These are phyloP conservation scores for Malania oleifera DNA, from an alignment of 164 flowering plant species.

Conservation along the genomic window DNA sequence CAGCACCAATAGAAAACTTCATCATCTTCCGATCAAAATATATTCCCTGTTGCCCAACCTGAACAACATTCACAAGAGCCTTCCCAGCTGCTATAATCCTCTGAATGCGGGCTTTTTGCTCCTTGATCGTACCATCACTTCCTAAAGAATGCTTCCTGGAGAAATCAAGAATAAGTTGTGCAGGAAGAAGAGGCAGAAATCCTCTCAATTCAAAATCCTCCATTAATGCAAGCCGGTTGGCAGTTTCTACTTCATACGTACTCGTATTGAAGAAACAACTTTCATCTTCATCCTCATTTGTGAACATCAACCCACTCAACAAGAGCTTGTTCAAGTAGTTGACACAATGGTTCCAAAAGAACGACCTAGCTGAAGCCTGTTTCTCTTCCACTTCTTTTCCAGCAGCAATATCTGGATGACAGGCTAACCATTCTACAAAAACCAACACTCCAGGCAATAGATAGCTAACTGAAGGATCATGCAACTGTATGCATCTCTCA, in stretches of 20 bases:
- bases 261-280: constrained; percentile 68
- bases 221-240: constrained; percentile 69
- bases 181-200: constrained; percentile 79
- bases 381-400: constrained; percentile 64
- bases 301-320: constrained; percentile 29
- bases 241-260: constrained; percentile 77
- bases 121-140: constrained; percentile 52
- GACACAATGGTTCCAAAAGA: constrained; percentile 75
- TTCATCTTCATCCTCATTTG: constrained; percentile 58
- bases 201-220: constrained; percentile 96
- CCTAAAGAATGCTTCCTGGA: constrained; percentile 67
- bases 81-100: constrained; percentile 92
- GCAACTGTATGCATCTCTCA: constrained; percentile 57
- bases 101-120: constrained; percentile 55
- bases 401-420: constrained; percentile 60
- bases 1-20: constrained; percentile 56
- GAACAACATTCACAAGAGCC: constrained; percentile 51
- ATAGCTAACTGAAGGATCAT: constrained; percentile 63
- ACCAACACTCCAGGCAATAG: constrained; percentile 78
- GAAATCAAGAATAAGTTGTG: constrained; percentile 78
- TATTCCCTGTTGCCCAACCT: constrained; percentile 47
- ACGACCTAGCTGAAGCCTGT: constrained; percentile 55
- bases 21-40: constrained; percentile 55
- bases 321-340: constrained; percentile 67
- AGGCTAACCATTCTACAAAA: constrained; percentile 94